These are phyloP conservation scores for Aspergillus luchuensis DNA, from an alignment of 2,329 filamentous ascomycete species.

Conservation along the genomic window DNA sequence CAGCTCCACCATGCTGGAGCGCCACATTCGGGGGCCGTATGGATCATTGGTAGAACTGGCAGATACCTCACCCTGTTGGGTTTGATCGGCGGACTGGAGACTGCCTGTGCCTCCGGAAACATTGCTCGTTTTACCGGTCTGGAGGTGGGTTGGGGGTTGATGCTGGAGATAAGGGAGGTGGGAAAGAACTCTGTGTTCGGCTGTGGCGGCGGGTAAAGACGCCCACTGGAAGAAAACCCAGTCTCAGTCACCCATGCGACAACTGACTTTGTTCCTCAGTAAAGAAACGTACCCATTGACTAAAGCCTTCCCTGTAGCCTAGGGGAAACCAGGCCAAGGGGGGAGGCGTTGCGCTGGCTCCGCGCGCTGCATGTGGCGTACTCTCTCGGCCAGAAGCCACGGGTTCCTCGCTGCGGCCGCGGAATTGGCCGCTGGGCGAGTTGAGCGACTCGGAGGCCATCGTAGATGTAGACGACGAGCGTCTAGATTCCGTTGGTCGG, in stretches of 20 bases:
- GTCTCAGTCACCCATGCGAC: constrained; percentile 22
- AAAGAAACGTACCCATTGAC: constrained; percentile 73
- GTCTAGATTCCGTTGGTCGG: constrained; percentile 17
- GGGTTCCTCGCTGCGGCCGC: constrained; percentile 25
- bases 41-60: constrained; percentile 65
- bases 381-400: constrained; percentile 20
- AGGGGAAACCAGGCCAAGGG: constrained; percentile 70
- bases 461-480: constrained; percentile 30
- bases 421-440: constrained; percentile 32
- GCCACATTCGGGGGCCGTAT: constrained; percentile 82
- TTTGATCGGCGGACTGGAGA: constrained; percentile 39
- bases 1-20: constrained; percentile 78
- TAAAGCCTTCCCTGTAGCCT: constrained; percentile 86
- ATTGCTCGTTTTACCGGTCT: constrained; percentile 54
- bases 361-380: constrained; percentile 37
- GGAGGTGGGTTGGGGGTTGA: constrained; percentile 66
- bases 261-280: constrained; percentile 6
- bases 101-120: constrained; percentile 32
- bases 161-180: constrained; percentile 78
- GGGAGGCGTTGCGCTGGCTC: constrained; percentile 33
- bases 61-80: constrained; percentile 48
- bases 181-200: constrained; percentile 85
- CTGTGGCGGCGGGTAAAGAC: constrained; percentile 74
- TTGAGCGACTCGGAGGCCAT: constrained; percentile 43
- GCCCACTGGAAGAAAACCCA: constrained; percentile 66